These are phyloP conservation scores for Keithomyces neogunnii DNA, from an alignment of 2,329 filamentous ascomycete species.

Conservation along the genomic window DNA sequence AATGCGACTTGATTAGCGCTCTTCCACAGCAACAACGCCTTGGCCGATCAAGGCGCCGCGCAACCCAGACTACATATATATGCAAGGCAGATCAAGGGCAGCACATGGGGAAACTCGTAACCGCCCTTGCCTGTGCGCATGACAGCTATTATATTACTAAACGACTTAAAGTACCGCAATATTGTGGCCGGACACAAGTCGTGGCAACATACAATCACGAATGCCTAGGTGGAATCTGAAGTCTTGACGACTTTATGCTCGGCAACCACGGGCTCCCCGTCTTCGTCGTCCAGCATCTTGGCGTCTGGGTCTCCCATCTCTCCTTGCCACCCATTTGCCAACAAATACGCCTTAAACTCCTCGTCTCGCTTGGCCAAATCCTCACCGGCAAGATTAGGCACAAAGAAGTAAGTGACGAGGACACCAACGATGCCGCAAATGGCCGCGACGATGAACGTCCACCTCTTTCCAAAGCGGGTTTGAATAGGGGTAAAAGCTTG, in stretches of 20 bases:
- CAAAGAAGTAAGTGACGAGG: constrained; percentile 37
- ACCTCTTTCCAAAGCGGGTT: constrained; percentile 33
- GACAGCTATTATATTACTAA: too few relatives aligned
- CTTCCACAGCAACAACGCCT: too few relatives aligned
- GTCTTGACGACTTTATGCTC: neutral
- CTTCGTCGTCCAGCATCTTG: constrained; percentile 11
- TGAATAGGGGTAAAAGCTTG: constrained; percentile 41
- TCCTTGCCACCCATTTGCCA: constrained; percentile 35
- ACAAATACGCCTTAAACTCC: constrained; percentile 33
- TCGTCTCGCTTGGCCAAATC: constrained; percentile 34
- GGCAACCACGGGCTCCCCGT: constrained; percentile 1
- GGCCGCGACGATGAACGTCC: constrained; percentile 44
- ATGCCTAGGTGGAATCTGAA: too few relatives aligned
- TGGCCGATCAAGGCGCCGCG: too few relatives aligned
- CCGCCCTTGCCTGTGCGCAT: too few relatives aligned
- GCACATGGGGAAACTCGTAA: too few relatives aligned
- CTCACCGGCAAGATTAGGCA: constrained; percentile 35
- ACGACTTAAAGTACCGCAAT: too few relatives aligned
- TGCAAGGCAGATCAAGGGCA: too few relatives aligned
- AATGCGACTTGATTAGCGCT: too few relatives aligned
- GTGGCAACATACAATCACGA: too few relatives aligned
- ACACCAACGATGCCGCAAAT: constrained; percentile 39
- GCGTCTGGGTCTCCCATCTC: constrained; percentile 27
- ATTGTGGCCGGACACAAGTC: too few relatives aligned
- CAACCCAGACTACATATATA: too few relatives aligned